phyloP scores from a whole-genome alignment of 176 grass and related monocot genomes.

The Coix lacrymajobi region DNA sequence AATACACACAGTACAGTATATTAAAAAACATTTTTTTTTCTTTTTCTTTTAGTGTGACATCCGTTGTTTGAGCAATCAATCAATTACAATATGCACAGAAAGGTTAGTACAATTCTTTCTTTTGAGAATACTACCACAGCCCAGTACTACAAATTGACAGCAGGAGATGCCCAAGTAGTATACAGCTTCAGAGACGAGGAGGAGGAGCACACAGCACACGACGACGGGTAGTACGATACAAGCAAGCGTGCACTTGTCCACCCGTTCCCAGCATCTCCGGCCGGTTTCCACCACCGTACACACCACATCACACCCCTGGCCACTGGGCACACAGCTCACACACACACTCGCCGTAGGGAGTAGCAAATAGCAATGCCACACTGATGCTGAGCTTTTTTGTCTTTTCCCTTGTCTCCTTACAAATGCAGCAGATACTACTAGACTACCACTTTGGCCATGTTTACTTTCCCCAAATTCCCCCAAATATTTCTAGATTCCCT shows the following conservation, averaged over 20 bases:
- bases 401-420: conserved; percentile 57
- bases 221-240: background rate
- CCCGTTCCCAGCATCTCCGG: background rate
- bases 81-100: background rate
- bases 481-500: too few species aligned
- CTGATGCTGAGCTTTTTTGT: conserved; percentile 54
- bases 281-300: background rate
- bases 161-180: background rate
- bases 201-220: background rate
- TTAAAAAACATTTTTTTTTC: too few species aligned
- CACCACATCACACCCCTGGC: background rate
- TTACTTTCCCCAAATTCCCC: too few species aligned
- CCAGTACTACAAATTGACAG: background rate
- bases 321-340: too few species aligned
- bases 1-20: too few species aligned
- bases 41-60: background rate
- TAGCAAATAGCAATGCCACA: conserved; percentile 30
- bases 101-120: background rate
- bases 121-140: background rate
- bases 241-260: background rate
- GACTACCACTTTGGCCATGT: too few species aligned
- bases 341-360: background rate
- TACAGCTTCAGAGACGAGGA: background rate
- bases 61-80: background rate
- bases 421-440: conserved; percentile 19